Evolutionary conservation across 2,329 filamentous ascomycete species (phyloP), one percentile per base, ranked within the genome.

Genomic region (Fusarium humuli): DNA sequence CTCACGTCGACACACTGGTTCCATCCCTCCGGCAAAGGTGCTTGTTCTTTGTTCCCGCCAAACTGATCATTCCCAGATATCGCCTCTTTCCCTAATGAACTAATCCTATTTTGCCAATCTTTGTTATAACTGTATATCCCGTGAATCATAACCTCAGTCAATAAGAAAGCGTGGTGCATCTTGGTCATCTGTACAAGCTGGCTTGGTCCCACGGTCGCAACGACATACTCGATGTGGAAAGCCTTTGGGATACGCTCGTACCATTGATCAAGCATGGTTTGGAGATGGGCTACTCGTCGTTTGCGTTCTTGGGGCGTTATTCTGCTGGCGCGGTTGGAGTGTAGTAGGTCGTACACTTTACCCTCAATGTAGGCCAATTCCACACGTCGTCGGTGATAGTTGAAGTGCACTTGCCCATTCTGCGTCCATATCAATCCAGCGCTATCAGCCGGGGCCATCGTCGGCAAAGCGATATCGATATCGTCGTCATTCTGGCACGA

Each of bases 291-390:
- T 6, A 81, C 75, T 0, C 77, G 76, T 13, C 72, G 67, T 25
- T 75, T 70, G 1, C 80, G 77, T 44, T 79, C 76, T 5, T 75
- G 67, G 2, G 75, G 73, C n/a, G 73, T 76, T 9, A 72, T 59
- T 20, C 75, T 78, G 47, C 42, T 62, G 3, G 76, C 69, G 3
- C 74, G 68, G 54, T 77, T 78, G 1, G 77, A 77, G 60, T 81
- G 80, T 2, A 84, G 70, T 11, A 77, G 74, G 32, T 84, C 81
- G 47, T 82, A 83, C 0, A 82, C 76, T 49, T 78, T 79, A 22
- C 82, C 82, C 27, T 83, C 65, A 9, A 84, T 76, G 37, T 82
- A 78, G 2, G 80, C 78, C 4, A 84, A 76, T 47, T 82, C 79
- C 5, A 83, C 75, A 3, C 80, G 77, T n/a, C 77, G 62, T 7